Evolutionary conservation across 1,139 yeast genomes (phyloP), one percentile per base, ranked within the genome.

Genomic region (Candida sp.): DNA sequence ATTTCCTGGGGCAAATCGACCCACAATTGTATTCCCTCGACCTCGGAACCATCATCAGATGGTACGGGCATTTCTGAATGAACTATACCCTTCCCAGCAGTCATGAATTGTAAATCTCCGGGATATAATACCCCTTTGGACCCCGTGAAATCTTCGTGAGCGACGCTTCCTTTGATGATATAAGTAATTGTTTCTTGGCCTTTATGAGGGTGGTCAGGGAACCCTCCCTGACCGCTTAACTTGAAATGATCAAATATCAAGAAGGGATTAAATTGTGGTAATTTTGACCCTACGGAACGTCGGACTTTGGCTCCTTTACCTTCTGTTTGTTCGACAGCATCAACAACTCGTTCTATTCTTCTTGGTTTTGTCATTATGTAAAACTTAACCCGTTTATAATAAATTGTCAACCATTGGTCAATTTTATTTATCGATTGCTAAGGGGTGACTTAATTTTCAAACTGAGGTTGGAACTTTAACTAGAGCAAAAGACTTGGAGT

Each of bases 91-190:
- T 76, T 79, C 44, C 97, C 97, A 6, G 97, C 97, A 45, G 97
- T 90, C 96, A 90, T 90, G 61, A 90, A 89, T 66, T 90, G 97
- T 53, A 90, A 70, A 60, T 90, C 97, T 41, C 97, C 97, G 21
- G 90, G 83, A 46, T 81, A 78, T 44, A 90, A 69, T 21, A 88
- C 74, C 43, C 97, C 97, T 45, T 79, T 76, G 30, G 84, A 72
- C 1, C 97, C 97, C 3, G 96, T 87, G 68, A 89, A 88, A 63
- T 90, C 97, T 62, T 88, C 96, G 62, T 90, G 97, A 25, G 95
- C 93, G 64, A 90, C 71, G 46, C 81, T 82, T 40, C 97, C 97
- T 45, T 80, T 74, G 47, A 83, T 64, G 45, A 90, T 68, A 54
- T 84, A 80, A 3, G 96, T 85, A 48, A 90, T 81, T 25, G 97